Evolutionary conservation across 371 early-diverging fungal genomes (phyloP), one percentile per base, ranked within the genome.

Genomic region (Dipsacomyces acuminosporus): DNA sequence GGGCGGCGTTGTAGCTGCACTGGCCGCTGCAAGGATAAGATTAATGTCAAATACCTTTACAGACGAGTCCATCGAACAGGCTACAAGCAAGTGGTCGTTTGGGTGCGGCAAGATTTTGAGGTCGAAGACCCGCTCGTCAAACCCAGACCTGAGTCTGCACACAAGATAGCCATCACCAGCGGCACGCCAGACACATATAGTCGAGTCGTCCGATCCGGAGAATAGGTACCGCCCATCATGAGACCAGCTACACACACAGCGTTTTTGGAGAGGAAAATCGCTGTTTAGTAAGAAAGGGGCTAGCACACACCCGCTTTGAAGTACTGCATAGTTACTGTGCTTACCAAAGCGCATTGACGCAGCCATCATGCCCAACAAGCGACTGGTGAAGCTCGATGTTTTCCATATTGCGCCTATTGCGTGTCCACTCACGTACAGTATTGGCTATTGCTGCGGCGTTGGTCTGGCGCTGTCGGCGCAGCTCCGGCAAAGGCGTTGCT

Each of bases 311-410:
- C n/a, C n/a, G n/a, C n/a, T n/a, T n/a, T n/a, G n/a, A n/a, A n/a
- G n/a, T n/a, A n/a, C n/a, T n/a, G n/a, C n/a, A n/a, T n/a, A n/a
- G n/a, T n/a, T n/a, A n/a, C n/a, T n/a, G n/a, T n/a, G n/a, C 72
- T 74, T 75, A 79, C 81, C 76, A 76, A 34, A 87, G 54, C 0
- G 90, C 78, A 65, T 91, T 91, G 30, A 91, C 85, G 53, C 91
- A 91, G 21, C 91, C 91, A 2, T 51, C 51, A 57, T 91, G 91
- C 8, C 81, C 84, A 6, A 61, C 48, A 38, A 89, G 71, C 41
- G 64, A 46, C 49, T 63, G 63, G 4, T 33, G 59, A 15, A 71
- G 63, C 51, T 71, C 63, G 1, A 71, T 33, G 2, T 18, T 43
- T 19, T 57, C 41, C 9, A 71, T 34, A 21, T 50, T 59, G 23